Evolutionary conservation across 1,284 basidiomycete species (phyloP).

Genomic region (Cutaneotrichosporon cavernicola): DNA sequence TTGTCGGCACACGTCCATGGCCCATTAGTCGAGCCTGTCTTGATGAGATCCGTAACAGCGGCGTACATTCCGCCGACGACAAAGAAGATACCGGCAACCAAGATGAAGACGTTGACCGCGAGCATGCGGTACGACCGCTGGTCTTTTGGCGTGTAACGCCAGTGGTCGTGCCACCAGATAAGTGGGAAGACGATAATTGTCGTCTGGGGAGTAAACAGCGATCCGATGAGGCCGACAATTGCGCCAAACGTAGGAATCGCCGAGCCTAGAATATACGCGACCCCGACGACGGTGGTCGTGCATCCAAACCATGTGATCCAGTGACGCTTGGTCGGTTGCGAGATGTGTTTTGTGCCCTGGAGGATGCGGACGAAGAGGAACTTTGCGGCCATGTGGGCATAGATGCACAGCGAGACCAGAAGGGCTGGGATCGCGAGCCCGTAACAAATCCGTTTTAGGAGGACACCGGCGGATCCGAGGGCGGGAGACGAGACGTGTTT

Average conservation of each 20-base stretch:
- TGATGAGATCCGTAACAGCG: constrained; percentile 67
- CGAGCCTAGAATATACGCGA: constrained; percentile 17
- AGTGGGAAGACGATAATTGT: constrained; percentile 17
- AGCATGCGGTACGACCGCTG: constrained; percentile 25
- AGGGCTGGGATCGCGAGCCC: constrained; percentile 50
- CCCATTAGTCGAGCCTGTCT: constrained; percentile 13
- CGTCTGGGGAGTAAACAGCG: constrained; percentile 23
- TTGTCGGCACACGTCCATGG: constrained; percentile 36
- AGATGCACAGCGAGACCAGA: constrained; percentile 29
- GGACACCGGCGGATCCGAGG: constrained; percentile 46
- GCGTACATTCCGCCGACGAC: constrained; percentile 43
- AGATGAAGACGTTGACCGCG: constrained; percentile 25
- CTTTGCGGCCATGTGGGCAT: constrained; percentile 36
- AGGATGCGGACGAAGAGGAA: constrained; percentile 39
- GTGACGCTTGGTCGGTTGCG: constrained; percentile 30
- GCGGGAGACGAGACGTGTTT: constrained; percentile 49
- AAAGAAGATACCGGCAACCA: constrained; percentile 31
- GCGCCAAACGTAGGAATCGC: constrained; percentile 27
- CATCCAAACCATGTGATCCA: constrained; percentile 37
- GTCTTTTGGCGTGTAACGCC: constrained; percentile 19
- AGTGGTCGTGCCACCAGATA: constrained; percentile 23
- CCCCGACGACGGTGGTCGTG: background rate
- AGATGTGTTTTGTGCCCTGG: constrained; percentile 34
- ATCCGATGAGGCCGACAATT: constrained; percentile 36
- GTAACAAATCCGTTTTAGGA: constrained; percentile 52